phyloP scores from a whole-genome alignment of 805 yeast genomes.

The Kuraishia ogatae region DNA sequence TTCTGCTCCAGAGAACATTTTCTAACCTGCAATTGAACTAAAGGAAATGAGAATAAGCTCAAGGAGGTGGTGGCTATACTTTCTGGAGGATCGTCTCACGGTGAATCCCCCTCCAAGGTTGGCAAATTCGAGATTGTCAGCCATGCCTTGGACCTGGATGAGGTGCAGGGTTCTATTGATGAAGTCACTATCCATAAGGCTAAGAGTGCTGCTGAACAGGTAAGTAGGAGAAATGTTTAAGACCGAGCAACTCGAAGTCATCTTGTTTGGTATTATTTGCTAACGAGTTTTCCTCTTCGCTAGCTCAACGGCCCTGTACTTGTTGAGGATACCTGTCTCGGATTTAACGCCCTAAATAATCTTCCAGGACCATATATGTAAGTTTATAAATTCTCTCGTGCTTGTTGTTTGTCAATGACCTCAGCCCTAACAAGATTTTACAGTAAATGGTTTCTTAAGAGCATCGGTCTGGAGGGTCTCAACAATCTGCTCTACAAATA shows the following conservation, averaged over 20 bases:
- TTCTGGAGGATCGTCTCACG: conserved; percentile 22
- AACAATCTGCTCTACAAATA: conserved; percentile 73
- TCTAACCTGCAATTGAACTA: conserved; percentile 20
- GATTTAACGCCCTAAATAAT: conserved; percentile 66
- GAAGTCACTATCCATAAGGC: conserved; percentile 81
- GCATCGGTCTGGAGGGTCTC: conserved; percentile 69
- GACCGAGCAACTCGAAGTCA: too few relatives aligned
- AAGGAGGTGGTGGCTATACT: conserved; percentile 77
- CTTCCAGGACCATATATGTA: conserved; percentile 88
- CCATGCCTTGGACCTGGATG: conserved; percentile 72
- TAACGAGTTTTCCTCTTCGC: not conserved
- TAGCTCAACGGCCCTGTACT: conserved; percentile 68
- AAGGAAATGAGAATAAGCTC: conserved; percentile 86
- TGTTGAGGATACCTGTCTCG: conserved; percentile 92
- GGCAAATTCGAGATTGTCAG: conserved; percentile 50
- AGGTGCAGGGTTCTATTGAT: conserved; percentile 81
- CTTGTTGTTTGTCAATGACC: not conserved
- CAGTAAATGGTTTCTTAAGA: conserved; percentile 80
- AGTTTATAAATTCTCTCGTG: conserved; percentile 3
- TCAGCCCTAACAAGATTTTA: conserved; percentile 8
- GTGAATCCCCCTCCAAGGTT: conserved; percentile 23
- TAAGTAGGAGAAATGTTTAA: conserved; percentile 13
- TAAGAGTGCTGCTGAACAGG: conserved; percentile 52
- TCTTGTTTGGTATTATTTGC: not conserved
- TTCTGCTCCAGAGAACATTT: not conserved